A percentile compares a stretch with the other conserved stretches of the same genome.
Evolutionary conservation across 768 basidiomycete genomes (phyloP).

Genomic region (Mycena maculata): DNA sequence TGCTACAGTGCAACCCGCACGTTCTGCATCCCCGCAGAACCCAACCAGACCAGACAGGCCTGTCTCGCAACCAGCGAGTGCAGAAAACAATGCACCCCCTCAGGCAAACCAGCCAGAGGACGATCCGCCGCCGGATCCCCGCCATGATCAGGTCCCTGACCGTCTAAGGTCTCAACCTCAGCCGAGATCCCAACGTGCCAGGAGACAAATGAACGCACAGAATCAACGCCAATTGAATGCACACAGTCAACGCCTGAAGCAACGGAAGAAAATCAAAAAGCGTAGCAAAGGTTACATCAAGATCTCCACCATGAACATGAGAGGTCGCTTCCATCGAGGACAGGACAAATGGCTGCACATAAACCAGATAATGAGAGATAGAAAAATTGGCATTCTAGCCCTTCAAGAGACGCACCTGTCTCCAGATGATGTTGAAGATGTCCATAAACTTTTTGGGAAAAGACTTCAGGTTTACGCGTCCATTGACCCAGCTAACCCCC

Average conservation of each 20-base stretch:
- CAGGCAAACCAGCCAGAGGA: not conserved
- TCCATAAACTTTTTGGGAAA: constrained; percentile 1
- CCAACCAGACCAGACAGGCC: not conserved
- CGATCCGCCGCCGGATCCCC: not conserved
- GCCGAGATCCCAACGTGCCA: not conserved
- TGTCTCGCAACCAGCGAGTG: not conserved
- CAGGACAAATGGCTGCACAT: constrained; percentile 11
- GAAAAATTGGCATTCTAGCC: not conserved
- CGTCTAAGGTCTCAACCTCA: not conserved
- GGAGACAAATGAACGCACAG: not conserved
- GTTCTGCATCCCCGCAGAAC: not conserved
- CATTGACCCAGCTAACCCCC: not conserved
- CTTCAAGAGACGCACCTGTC: constrained; percentile 16
- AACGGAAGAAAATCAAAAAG: not conserved
- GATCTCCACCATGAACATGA: constrained; percentile 7
- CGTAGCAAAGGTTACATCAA: constrained; percentile 2
- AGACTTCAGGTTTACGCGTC: not conserved
- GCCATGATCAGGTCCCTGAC: no score
- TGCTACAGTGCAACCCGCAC: not conserved
- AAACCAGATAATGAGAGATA: constrained; percentile 14
- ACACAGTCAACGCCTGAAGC: no score
- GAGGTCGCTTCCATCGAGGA: not conserved
- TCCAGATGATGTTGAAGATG: not conserved
- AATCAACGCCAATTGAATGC: not conserved
- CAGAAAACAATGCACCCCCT: not conserved